Evolutionary conservation across 495 filamentous ascomycete genomes (phyloP), one percentile per base, ranked within the genome.

Genomic region (Penicillium macrosclerotiorum): DNA sequence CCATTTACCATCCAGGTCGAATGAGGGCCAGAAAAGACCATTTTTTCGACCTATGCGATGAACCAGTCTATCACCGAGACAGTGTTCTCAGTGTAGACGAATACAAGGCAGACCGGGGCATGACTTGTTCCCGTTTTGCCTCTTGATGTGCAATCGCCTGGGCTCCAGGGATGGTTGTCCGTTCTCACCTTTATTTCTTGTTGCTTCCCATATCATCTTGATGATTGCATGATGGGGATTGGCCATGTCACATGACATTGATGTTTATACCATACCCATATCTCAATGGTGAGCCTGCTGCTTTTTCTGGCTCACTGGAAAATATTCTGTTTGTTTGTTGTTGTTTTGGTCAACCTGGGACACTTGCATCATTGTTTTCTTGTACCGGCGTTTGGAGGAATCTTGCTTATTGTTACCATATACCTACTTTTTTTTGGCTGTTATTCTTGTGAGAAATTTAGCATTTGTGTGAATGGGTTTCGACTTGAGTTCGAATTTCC

Each of bases 201-300:
- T 41, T 33, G 22, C 14, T 36, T 13, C 35, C 24, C 14, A 32
- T 37, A 42, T 55, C 41, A 45, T 61, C 55, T 59, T 52, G 49
- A 47, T 49, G 59, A 58, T 51, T 33, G 39, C 45, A 32, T 37
- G 37, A 14, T n/a, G 26, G 31, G 13, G 32, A 29, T n/a, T 27
- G n/a, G n/a, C n/a, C n/a, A n/a, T n/a, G n/a, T 37, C 34, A 42
- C 45, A 51, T 42, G 49, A 54, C 37, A 48, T 43, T 54, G 43
- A 55, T 60, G 54, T 57, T 58, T 52, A 54, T 57, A 58, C 49
- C 45, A 37, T 46, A 55, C 50, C 51, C 39, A 52, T 44, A 55
- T 52, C 51, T 59, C 52, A 55, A 51, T 52, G 38, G 29, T 37
- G 40, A 45, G 50, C 51, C 41, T 38, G 39, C n/a, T n/a, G n/a